Percentiles rank a stretch among this genome's conserved stretches.
These are phyloP conservation scores for Amaranthus palmeri DNA, from an alignment of 148 eudicot genomes.

Conservation along the genomic window DNA sequence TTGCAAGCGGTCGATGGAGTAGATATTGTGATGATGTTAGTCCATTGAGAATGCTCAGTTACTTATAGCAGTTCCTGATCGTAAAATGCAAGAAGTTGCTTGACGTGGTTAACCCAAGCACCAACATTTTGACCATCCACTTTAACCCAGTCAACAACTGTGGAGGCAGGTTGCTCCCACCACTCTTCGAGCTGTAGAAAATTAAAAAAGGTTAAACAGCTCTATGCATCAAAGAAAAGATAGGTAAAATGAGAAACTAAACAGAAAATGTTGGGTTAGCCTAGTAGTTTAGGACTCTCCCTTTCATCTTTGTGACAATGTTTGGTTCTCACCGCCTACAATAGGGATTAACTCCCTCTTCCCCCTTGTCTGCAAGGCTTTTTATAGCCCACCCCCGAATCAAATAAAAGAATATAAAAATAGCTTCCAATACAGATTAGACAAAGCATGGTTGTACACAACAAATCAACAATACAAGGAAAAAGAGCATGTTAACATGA, in stretches of 20 bases:
- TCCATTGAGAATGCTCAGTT: not conserved
- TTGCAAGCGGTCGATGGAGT: not conserved
- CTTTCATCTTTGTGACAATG: no score
- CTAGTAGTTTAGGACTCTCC: no score
- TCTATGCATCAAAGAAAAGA: no score
- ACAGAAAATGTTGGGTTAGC: no score
- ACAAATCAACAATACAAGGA: no score
- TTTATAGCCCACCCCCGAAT: no score
- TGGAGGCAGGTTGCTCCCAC: conserved; percentile 99
- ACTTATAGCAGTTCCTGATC: conserved; percentile 58
- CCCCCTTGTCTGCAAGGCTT: no score
- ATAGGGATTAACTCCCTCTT: no score
- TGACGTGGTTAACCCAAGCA: conserved; percentile 91
- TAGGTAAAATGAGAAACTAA: not conserved
- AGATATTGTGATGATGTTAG: not conserved
- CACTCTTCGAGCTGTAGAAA: conserved; percentile 87
- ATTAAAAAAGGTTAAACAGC: conserved; percentile 1
- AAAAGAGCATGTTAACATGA: no score
- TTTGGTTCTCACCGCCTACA: no score
- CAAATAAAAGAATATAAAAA: no score
- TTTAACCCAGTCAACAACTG: conserved; percentile 89
- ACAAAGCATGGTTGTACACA: not conserved
- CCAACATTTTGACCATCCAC: conserved; percentile 91
- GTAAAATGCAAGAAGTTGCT: conserved; percentile 78
- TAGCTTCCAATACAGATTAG: not conserved